Percentiles rank a stretch among this genome's conserved stretches.
Conservation (phyloP, 2,329 filamentous ascomycete species). For the Polychaeton citri region DNA sequence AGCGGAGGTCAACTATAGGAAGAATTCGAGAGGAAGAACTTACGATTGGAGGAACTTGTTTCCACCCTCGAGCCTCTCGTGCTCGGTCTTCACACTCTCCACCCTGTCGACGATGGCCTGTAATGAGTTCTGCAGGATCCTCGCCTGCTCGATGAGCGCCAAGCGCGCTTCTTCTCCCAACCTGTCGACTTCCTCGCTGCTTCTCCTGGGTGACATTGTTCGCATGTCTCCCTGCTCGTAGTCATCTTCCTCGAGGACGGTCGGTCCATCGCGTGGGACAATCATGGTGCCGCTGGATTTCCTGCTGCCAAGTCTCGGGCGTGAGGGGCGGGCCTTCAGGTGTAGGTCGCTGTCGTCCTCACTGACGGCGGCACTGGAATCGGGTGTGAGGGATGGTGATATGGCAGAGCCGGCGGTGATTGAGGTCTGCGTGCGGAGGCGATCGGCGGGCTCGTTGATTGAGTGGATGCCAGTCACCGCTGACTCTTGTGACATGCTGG, state of each 20-base stretch:
- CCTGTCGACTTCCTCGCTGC: slow-evolving; percentile 79
- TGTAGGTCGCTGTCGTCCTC: slow-evolving; percentile 25
- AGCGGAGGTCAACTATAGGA: slow-evolving; percentile 1
- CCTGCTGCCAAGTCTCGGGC: slow-evolving; percentile 55
- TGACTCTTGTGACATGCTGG: not conserved
- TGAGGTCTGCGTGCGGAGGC: not conserved
- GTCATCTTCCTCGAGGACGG: slow-evolving; percentile 54
- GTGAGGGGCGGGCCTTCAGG: slow-evolving; percentile 25
- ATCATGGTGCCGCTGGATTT: slow-evolving; percentile 72
- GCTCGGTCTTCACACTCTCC: slow-evolving; percentile 84
- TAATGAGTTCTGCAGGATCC: slow-evolving; percentile 76
- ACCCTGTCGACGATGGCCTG: slow-evolving; percentile 84
- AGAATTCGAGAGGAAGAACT: slow-evolving; percentile 20
- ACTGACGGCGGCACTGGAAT: slow-evolving; percentile 18
- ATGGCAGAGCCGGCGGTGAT: not conserved
- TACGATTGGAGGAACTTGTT: slow-evolving; percentile 82
- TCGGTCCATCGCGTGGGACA: slow-evolving; percentile 52
- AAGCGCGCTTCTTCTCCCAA: slow-evolving; percentile 69
- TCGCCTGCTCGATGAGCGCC: slow-evolving; percentile 61
- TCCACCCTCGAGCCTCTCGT: slow-evolving; percentile 91
- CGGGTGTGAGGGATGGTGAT: slow-evolving; percentile 3
- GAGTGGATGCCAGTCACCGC: not conserved
- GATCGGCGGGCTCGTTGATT: not conserved
- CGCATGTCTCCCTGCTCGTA: slow-evolving; percentile 80
- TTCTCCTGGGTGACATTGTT: slow-evolving; percentile 86